phyloP scores from a whole-genome alignment of 306 rosid species.

The Phaseolus lunatus region DNA sequence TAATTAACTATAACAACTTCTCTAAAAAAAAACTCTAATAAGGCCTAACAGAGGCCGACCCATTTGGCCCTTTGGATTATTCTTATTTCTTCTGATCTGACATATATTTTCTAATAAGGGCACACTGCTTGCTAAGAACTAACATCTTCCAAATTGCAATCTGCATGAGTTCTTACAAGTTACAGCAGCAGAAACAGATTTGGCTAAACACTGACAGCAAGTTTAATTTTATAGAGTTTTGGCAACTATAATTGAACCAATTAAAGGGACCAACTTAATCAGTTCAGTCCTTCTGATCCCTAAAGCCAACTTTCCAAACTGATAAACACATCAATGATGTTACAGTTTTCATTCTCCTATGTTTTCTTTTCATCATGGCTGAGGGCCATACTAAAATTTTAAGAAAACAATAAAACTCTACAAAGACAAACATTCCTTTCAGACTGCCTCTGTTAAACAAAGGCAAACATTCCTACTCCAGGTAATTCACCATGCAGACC shows the following conservation, averaged over 20 bases:
- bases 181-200: conserved; percentile 12
- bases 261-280: not conserved
- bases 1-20: not conserved
- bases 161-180: not conserved
- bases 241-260: conserved; percentile 18
- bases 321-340: not conserved
- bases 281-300: conserved; percentile 15
- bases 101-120: not conserved
- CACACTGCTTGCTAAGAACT: not conserved
- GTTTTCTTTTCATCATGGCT: conserved; percentile 6
- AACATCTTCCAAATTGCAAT: conserved; percentile 13
- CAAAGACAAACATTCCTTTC: too few relatives aligned
- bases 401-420: not conserved
- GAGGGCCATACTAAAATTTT: conserved; percentile 22
- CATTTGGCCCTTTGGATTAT: not conserved
- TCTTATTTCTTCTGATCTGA: conserved; percentile 7
- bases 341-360: not conserved
- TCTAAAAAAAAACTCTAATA: not conserved
- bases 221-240: conserved; percentile 26
- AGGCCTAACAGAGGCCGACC: not conserved
- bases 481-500: not conserved
- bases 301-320: conserved; percentile 26
- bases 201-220: conserved; percentile 1
- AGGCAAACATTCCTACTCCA: conserved; percentile 34
- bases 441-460: conserved; percentile 27